Base-by-base conservation (phyloP, 1,139 yeast genomes). In the Blastobotrys elegans region DNA sequence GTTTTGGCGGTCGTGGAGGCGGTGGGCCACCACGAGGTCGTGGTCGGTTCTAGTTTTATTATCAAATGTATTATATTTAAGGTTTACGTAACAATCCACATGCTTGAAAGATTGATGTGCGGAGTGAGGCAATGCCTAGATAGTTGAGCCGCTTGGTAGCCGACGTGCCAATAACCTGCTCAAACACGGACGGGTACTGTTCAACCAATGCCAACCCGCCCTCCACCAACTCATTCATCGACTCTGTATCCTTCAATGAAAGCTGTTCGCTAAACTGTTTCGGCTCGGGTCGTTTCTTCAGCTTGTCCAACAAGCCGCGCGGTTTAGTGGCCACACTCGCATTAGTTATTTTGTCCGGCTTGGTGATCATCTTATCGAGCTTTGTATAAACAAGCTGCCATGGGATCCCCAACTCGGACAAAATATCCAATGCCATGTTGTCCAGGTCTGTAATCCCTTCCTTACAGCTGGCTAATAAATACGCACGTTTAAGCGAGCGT, bases 321-420 rank as follows among this genome's bases (percentile, higher is more conserved):
- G 24, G 20, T 31, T 29, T 40, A 37, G 44, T 38, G 8, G 18
- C 16, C 11, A 17, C 13, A 17, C 6, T 26, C 3, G 40, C n/a
- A 11, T 5, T 32, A 10, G 44, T 1, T 4, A 29, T 31, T 24
- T 32, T 27, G 17, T 45, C 53, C 2, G 49, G 47, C 40, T 49
- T 50, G 29, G 47, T 52, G 22, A 56, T 44, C 27, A 51, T 46
- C 50, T 74, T 74, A 60, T 87, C 95, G 41, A 80, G 75, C 60
- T 88, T 88, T 21, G 95, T 88, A 61, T 86, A 77, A 0, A 88
- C 75, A 4, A 88, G 64, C 53, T 85, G 92, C 66, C 83, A 85
- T 0, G 85, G 79, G 1, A 82, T 70, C 0, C 92, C 95, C 43
- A 67, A 59, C 1, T 69, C 68, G 1, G 68, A 68, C 42, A 89